Base-by-base conservation (phyloP, 1,139 yeast genomes). In the Nadsonia commutata region DNA sequence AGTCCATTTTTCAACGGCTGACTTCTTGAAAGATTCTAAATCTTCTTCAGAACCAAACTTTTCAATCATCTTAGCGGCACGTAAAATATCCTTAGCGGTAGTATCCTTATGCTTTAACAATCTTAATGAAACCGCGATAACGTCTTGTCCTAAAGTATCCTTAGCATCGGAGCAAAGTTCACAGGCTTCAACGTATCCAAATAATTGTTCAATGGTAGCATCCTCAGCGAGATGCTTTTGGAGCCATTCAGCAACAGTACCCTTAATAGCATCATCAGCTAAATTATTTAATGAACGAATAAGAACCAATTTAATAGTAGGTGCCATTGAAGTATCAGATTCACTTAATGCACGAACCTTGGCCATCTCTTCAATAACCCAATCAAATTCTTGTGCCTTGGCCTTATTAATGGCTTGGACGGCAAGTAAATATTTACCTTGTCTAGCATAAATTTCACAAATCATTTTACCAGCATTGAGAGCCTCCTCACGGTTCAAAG, bases 371-470 rank as follows among this genome's bases (percentile, higher is more conserved):
- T 27, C 33, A 9, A 11, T 8, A 16, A 27, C 33, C 33, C 33
- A 27, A 9, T 4, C 3, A 1, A 21, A 18, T 11, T 38, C 20
- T 4, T 19, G n/a, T 20, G 47, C 51, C 48, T 52, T 54, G 38
- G 63, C 65, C 51, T 69, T 71, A 36, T 58, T 57, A 44, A 71
- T 53, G 0, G 72, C 64, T 37, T 64, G 65, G 3, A 68, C 52
- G 18, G 75, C 73, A 39, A 71, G 53, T 2, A 72, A 72, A 47
- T 68, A 58, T 56, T 72, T 72, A 39, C 67, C 64, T 43, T 62
- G 62, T 18, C 65, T 59, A 44, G 67, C 60, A 44, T 70, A 68
- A 23, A 68, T 56, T 40, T 65, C 66, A 51, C 66, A 71, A 8
- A 66, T 72, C n/a, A 70, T 54, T 40, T 64, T 57, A 58, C 64